phyloP scores from a whole-genome alignment of 2,329 filamentous ascomycete species.

The Chaetomiaceae sp. region DNA sequence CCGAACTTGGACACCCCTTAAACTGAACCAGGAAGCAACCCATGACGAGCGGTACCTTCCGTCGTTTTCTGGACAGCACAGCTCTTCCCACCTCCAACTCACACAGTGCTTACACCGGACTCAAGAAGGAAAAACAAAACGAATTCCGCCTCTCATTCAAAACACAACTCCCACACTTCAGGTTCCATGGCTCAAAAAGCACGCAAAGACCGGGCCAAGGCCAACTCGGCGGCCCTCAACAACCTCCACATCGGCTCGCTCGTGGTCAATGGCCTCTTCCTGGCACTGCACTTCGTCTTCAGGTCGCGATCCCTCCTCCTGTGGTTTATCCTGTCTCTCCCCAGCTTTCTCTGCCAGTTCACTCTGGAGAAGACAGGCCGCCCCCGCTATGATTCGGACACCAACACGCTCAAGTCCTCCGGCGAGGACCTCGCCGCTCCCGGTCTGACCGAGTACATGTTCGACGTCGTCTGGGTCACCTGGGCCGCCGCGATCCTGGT shows the following conservation, averaged over 20 bases:
- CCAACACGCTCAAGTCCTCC: slow-evolving; percentile 63
- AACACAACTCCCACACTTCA: too few relatives aligned
- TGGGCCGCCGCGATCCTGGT: slow-evolving; percentile 73
- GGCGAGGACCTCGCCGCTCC: slow-evolving; percentile 85
- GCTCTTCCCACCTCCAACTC: too few relatives aligned
- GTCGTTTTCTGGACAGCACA: too few relatives aligned
- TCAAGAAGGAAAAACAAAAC: too few relatives aligned
- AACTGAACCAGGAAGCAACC: too few relatives aligned
- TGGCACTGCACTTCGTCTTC: slow-evolving; percentile 63
- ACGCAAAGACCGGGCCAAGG: slow-evolving; percentile 64
- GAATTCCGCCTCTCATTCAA: too few relatives aligned
- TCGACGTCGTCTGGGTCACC: slow-evolving; percentile 93
- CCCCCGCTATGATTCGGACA: slow-evolving; percentile 62
- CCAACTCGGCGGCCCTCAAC: slow-evolving; percentile 72
- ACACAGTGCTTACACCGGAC: too few relatives aligned
- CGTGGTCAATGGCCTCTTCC: slow-evolving; percentile 66
- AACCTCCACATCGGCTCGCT: slow-evolving; percentile 76
- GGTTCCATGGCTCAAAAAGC: slow-evolving; percentile 62
- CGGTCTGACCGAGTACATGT: slow-evolving; percentile 96
- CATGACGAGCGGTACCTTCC: too few relatives aligned
- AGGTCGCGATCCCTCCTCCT: slow-evolving; percentile 58
- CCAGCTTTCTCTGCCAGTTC: slow-evolving; percentile 74
- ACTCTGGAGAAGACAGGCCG: slow-evolving; percentile 81
- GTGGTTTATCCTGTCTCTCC: slow-evolving; percentile 69
- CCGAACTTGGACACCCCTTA: too few relatives aligned